Percentiles rank a stretch among this genome's conserved stretches.
phyloP scores from a whole-genome alignment of 2,329 filamentous ascomycete genomes.

The Hortaea werneckii region DNA sequence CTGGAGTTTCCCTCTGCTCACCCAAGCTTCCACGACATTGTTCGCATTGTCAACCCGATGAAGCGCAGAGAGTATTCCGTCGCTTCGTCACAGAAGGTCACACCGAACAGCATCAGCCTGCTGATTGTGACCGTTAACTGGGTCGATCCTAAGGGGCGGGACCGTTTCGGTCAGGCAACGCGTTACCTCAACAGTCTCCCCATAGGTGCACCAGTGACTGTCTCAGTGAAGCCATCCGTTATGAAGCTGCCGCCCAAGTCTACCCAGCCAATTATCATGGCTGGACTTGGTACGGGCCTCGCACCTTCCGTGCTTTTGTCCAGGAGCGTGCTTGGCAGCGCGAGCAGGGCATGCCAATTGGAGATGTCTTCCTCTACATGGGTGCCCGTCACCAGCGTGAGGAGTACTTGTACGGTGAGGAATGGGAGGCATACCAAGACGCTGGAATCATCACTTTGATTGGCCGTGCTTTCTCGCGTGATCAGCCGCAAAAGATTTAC shows the following conservation, averaged over 20 bases:
- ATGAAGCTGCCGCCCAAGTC: conserved; percentile 93
- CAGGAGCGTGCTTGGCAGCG: conserved; percentile 98
- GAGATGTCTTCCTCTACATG: conserved; percentile 88
- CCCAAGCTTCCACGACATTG: conserved; percentile 78
- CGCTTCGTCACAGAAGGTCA: conserved; percentile 90
- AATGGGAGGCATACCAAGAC: conserved; percentile 97
- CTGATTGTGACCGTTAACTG: conserved; percentile 98
- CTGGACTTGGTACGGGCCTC: conserved; percentile 91
- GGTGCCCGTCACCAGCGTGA: conserved; percentile 94
- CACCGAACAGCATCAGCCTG: conserved; percentile 76
- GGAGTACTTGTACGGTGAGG: conserved; percentile 97
- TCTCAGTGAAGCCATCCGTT: conserved; percentile 92
- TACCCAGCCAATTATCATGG: conserved; percentile 95
- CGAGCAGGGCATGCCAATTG: conserved; percentile 91
- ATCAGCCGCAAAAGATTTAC: conserved; percentile 98
- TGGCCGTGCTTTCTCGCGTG: conserved; percentile 87
- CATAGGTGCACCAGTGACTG: conserved; percentile 70
- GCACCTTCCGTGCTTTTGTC: conserved; percentile 96
- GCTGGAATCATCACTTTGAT: conserved; percentile 91
- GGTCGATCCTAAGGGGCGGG: conserved; percentile 78
- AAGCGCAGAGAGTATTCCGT: conserved; percentile 99
- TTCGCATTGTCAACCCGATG: conserved; percentile 76
- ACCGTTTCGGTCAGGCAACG: conserved; percentile 86
- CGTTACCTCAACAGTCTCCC: conserved; percentile 72
- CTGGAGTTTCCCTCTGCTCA: conserved; percentile 84